Evolutionary conservation across 2,329 filamentous ascomycete species (phyloP).

Genomic region (Aspergillus quadrilineatus): DNA sequence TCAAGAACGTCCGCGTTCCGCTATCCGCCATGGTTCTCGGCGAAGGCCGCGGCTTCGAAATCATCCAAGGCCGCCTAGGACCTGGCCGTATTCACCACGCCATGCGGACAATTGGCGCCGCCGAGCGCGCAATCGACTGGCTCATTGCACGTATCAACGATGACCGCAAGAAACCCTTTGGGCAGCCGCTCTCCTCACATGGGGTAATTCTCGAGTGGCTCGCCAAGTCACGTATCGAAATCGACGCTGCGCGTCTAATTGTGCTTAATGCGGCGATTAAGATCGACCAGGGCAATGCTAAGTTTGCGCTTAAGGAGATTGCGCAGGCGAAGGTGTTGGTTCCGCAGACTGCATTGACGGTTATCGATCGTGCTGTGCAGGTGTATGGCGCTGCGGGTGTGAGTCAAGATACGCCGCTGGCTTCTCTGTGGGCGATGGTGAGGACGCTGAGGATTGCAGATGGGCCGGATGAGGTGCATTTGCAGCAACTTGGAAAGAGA

Average conservation of each 20-base stretch:
- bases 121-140: constrained; percentile 90
- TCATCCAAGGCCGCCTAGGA: constrained; percentile 94
- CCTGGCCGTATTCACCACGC: constrained; percentile 97
- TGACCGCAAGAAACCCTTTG: constrained; percentile 84
- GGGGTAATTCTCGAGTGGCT: constrained; percentile 96
- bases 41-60: constrained; percentile 92
- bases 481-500: constrained; percentile 58
- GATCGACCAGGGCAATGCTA: constrained; percentile 87
- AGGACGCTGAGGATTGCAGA: constrained; percentile 84
- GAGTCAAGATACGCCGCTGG: constrained; percentile 89
- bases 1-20: constrained; percentile 87
- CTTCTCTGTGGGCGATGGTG: constrained; percentile 76
- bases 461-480: constrained; percentile 93
- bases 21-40: constrained; percentile 82
- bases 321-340: constrained; percentile 93
- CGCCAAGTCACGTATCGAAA: constrained; percentile 86
- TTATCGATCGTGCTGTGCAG: constrained; percentile 94
- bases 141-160: constrained; percentile 95
- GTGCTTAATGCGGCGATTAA: constrained; percentile 94
- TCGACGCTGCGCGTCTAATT: constrained; percentile 83
- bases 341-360: constrained; percentile 74
- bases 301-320: constrained; percentile 87
- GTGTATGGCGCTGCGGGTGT: constrained; percentile 88
- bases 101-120: constrained; percentile 89
- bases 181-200: constrained; percentile 81